Evolutionary conservation across 139 green algal species (phyloP), one percentile per base, ranked within the genome.

Genomic region (Chlamydomonas sphaeroides): DNA sequence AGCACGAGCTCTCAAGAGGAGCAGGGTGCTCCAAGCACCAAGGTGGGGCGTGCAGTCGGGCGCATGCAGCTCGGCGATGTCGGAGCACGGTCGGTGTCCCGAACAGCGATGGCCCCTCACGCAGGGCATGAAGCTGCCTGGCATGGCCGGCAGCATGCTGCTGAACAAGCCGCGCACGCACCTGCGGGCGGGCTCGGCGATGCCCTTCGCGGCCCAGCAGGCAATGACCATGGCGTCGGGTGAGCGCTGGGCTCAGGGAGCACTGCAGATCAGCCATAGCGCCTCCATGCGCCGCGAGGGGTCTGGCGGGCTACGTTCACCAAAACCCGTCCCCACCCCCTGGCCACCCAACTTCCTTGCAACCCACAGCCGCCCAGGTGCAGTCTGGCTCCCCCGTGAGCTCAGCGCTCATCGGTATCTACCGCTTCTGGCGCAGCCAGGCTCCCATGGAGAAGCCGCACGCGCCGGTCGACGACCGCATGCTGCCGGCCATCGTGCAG

Each of bases 361-460:
- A 10, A 25, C 49, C 23, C 48, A 80, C 76, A 90, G 83, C 53
- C 48, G 51, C 78, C 14, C 72, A 90, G 39, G 87, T 88, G 59
- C 83, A 87, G 72, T 83, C 65, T n/a, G 87, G 87, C 18, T 57
- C 83, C 18, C 18, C 78, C 18, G 67, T 83, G 28, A 88, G 83
- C 78, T 90, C 87, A 30, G 14, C 85, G 79, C 73, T 90, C 48
- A 59, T 87, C 17, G 87, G 87, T 74, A 70, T 90, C 42, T 90
- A 85, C 66, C 83, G 83, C 65, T 90, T 90, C 78, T 90, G 87
- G 87, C 83, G 87, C 65, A 87, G 79, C 73, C 87, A 90, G 79
- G 83, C 72, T 21, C 83, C 83, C 33, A 85, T 87, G 70, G 87
- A 90, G 8, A 90, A 90, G 83, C 78, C 87, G 14, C 72, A 78